Conservation (phyloP, 2,329 filamentous ascomycete species). For the Fusarium sp. region DNA sequence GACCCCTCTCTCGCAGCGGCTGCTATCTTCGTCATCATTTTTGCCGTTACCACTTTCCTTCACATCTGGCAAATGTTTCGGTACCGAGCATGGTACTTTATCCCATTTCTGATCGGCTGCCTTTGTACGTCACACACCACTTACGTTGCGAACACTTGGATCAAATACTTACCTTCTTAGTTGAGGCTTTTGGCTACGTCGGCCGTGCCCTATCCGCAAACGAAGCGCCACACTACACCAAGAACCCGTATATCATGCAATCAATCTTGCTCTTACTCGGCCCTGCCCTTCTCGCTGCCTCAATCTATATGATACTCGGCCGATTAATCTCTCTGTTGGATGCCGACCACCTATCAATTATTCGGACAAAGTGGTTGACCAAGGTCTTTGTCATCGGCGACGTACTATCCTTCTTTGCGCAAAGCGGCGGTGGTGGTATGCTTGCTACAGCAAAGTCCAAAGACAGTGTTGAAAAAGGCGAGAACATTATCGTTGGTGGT, state of each 20-base stretch:
- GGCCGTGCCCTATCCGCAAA: constrained; percentile 62
- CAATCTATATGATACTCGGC: constrained; percentile 63
- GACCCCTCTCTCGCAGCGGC: constrained; percentile 61
- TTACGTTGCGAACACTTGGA: not conserved
- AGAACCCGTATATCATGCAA: constrained; percentile 58
- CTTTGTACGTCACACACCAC: constrained; percentile 55
- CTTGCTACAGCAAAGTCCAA: constrained; percentile 46
- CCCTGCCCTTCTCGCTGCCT: constrained; percentile 60
- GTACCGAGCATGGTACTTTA: constrained; percentile 65
- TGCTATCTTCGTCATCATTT: constrained; percentile 58
- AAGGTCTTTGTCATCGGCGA: constrained; percentile 66
- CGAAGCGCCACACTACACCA: constrained; percentile 55
- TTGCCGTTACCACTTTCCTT: constrained; percentile 54
- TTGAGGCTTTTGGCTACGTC: constrained; percentile 58
- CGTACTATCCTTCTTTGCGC: constrained; percentile 59
- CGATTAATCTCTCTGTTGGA: constrained; percentile 56
- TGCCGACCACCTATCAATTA: constrained; percentile 57
- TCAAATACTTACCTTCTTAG: constrained; percentile 18
- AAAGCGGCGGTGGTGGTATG: constrained; percentile 46
- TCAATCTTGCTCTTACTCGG: constrained; percentile 55
- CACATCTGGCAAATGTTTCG: constrained; percentile 59
- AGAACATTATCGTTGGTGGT: constrained; percentile 66
- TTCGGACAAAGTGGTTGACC: constrained; percentile 61
- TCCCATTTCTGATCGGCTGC: constrained; percentile 66
- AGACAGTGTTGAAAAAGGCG: constrained; percentile 50